A percentile compares a stretch with the other conserved stretches of the same genome.
These are phyloP conservation scores for Aspergillus heteromorphus DNA, from an alignment of 495 filamentous ascomycete species.

Conservation along the genomic window DNA sequence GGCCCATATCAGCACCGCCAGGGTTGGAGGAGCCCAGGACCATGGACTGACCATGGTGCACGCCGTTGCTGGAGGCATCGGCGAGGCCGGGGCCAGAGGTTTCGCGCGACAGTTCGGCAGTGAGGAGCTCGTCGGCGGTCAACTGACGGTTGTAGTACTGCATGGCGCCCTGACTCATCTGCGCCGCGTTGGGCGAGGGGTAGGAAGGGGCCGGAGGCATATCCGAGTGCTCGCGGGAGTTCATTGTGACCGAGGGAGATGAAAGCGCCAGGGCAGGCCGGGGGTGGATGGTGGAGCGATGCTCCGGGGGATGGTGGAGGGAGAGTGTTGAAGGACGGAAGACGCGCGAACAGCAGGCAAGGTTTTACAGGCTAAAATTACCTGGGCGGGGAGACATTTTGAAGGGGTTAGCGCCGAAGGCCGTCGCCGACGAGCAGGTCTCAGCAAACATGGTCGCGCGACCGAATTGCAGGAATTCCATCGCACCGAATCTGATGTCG, in stretches of 20 bases:
- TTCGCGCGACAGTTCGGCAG: constrained; percentile 44
- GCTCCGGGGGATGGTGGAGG: constrained; percentile 20
- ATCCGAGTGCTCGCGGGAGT: constrained; percentile 43
- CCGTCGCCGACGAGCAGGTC: constrained; percentile 31
- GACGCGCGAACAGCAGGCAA: constrained; percentile 29
- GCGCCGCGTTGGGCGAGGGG: constrained; percentile 44
- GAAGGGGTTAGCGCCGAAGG: constrained; percentile 38
- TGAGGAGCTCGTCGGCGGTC: constrained; percentile 42
- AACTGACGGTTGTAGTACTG: constrained; percentile 45
- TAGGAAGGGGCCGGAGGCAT: constrained; percentile 46
- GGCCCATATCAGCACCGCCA: constrained; percentile 33
- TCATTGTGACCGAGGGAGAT: constrained; percentile 28
- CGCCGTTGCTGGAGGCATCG: constrained; percentile 38
- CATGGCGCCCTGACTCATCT: constrained; percentile 44
- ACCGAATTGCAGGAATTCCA: constrained; percentile 14
- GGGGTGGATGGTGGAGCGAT: constrained; percentile 26
- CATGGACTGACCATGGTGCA: constrained; percentile 40
- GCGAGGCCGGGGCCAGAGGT: constrained; percentile 36
- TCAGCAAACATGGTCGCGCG: constrained; percentile 32
- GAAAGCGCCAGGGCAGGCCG: constrained; percentile 10
- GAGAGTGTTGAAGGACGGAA: constrained; percentile 29
- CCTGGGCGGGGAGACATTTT: constrained; percentile 32
- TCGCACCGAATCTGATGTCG: constrained; percentile 8
- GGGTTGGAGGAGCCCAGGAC: constrained; percentile 38
- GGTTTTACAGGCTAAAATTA: constrained; percentile 41